Base-by-base conservation (phyloP, 2,329 filamentous ascomycete species). In the Ascochyta fabae region DNA sequence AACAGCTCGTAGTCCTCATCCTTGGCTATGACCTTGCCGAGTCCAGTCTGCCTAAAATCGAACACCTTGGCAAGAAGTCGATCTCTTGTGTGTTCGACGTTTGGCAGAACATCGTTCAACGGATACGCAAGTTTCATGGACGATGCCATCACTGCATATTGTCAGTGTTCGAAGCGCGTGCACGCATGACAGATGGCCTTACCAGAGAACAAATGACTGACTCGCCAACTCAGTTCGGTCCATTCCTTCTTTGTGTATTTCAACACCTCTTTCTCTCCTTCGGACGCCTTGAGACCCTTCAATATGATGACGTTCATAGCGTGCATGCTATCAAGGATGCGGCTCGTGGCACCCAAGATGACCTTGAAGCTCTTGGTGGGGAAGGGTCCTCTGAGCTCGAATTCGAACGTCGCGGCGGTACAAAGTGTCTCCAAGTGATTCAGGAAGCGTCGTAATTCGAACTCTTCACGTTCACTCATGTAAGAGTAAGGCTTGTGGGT, bases 41-140 rank as follows among this genome's bases (percentile, higher is more conserved):
- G 80, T 50, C 87, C 85, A 51, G 88, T 86, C 71, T 90, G 88
- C 52, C 94, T 83, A 75, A 95, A 98, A 68, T 89, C 86, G 67
- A 96, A 95, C 35, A 97, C 90, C 76, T 91, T 94, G 19, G 91
- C 90, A 22, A 99, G 81, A 41, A 98, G 79, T 55, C 90, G 83
- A 71, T 99, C 93, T 60, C 95, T 85, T 36, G 88, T 87, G 71
- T 90, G 86, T 45, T 90, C 86, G 29, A 96, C 90, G 58, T 88
- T 92, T 0, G 95, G 95, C 38, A 98, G 82, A 12, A 90, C 91
- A 70, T 97, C 92, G 33, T 90, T 94, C 55, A 99, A 82, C 0
- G 95, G 93, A 67, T 96, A 98, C 76, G 96, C 93, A 8, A 98
- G 83, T 81, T 96, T 96, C 78, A 98, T 87, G 13, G 91, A 96